Conservation (phyloP, 306 rosid species). For the Sindora glabra region DNA sequence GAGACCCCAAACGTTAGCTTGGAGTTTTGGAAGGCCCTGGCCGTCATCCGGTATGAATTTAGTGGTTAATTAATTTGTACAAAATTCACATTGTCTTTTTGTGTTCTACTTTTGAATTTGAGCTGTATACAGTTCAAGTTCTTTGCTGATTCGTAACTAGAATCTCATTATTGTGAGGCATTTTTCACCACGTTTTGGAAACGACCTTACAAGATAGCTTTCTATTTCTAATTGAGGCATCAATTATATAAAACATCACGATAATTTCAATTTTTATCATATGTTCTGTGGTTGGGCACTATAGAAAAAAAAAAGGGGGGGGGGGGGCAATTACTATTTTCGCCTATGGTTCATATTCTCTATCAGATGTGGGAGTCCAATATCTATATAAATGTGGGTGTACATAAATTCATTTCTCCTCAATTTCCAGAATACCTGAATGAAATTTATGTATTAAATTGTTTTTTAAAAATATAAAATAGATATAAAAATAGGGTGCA, state of each 20-base stretch:
- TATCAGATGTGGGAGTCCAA: too few relatives aligned
- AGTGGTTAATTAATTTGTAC: slow-evolving; percentile 4
- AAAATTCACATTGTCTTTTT: neutral
- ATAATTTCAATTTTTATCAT: neutral
- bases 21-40: too few relatives aligned
- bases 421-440: too few relatives aligned
- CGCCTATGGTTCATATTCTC: too few relatives aligned
- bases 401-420: too few relatives aligned
- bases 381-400: too few relatives aligned
- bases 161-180: slow-evolving; percentile 22
- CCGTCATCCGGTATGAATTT: slow-evolving; percentile 75
- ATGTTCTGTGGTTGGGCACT: neutral
- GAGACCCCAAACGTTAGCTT: too few relatives aligned
- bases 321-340: too few relatives aligned
- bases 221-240: neutral
- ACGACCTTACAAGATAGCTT: slow-evolving; percentile 47
- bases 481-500: too few relatives aligned
- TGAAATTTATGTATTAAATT: too few relatives aligned
- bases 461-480: too few relatives aligned
- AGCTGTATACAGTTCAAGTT: neutral
- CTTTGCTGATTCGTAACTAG: slow-evolving; percentile 6
- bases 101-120: slow-evolving; percentile 1
- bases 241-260: neutral
- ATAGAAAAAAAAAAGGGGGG: too few relatives aligned
- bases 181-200: slow-evolving; percentile 66